A percentile compares a stretch with the other conserved stretches of the same genome.
These are phyloP conservation scores for Ascodesmis nigricans DNA, from an alignment of 495 filamentous ascomycete genomes.

Conservation along the genomic window DNA sequence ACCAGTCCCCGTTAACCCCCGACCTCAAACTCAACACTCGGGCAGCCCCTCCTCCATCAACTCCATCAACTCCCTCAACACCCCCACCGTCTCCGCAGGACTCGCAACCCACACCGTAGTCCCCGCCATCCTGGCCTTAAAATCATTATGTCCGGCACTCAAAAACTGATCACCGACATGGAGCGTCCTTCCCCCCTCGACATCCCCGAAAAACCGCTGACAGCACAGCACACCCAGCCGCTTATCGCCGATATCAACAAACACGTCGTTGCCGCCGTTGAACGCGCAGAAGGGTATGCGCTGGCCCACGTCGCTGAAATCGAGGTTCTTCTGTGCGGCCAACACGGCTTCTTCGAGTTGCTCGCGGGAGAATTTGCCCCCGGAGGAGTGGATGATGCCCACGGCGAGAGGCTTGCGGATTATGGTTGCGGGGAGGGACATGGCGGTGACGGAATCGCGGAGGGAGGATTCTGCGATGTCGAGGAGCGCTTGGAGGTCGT, in stretches of 20 bases:
- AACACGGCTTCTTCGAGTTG: constrained; percentile 89
- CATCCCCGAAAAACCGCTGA: constrained; percentile 71
- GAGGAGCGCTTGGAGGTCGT: constrained; percentile 53
- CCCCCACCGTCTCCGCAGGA: constrained; percentile 66
- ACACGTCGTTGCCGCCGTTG: constrained; percentile 91
- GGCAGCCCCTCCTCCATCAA: constrained; percentile 20
- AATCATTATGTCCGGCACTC: constrained; percentile 87
- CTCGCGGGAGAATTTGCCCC: constrained; percentile 55
- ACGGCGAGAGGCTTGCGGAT: constrained; percentile 86
- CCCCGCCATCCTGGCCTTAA: constrained; percentile 53
- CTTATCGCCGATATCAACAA: constrained; percentile 98
- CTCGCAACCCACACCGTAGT: constrained; percentile 76
- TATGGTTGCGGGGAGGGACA: constrained; percentile 53
- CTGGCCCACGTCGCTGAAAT: constrained; percentile 46
- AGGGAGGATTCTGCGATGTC: constrained; percentile 71
- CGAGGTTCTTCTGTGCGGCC: constrained; percentile 74
- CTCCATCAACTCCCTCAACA: constrained; percentile 60
- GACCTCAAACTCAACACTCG: background rate
- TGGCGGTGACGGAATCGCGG: constrained; percentile 49
- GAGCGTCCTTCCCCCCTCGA: constrained; percentile 32
- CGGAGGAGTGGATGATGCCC: constrained; percentile 51
- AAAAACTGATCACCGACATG: constrained; percentile 59
- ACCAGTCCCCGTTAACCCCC: background rate
- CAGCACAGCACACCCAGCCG: constrained; percentile 80
- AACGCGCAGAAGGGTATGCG: constrained; percentile 90